Conservation (phyloP, 257 asterid species). For the Przewalskia tangutica region DNA sequence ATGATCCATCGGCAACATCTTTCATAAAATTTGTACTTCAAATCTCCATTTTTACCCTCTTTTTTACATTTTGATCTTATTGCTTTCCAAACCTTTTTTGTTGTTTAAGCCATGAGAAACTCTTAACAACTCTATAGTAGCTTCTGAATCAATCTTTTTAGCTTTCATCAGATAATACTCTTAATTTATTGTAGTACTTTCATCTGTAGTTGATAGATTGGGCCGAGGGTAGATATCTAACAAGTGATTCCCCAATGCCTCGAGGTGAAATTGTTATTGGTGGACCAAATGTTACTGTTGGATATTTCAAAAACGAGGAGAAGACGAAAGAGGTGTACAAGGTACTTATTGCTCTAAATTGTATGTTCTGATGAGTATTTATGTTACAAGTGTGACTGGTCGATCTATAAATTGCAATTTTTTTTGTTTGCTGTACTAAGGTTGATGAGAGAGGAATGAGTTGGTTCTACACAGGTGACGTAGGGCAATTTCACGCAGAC, state of each 20-base stretch:
- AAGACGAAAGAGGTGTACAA: slow-evolving; percentile 83
- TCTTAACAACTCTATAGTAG: neutral
- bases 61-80: neutral
- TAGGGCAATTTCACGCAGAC: slow-evolving; percentile 79
- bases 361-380: neutral
- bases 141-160: neutral
- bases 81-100: neutral
- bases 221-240: slow-evolving; percentile 89
- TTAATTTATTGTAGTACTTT: neutral
- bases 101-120: neutral
- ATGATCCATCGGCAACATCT: neutral
- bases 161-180: neutral
- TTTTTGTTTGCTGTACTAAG: slow-evolving; percentile 23
- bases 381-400: neutral
- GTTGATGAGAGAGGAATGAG: slow-evolving; percentile 79
- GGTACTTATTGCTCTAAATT: slow-evolving; percentile 30
- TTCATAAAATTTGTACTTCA: neutral
- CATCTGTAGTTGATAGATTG: slow-evolving; percentile 75
- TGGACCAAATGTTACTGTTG: slow-evolving; percentile 89
- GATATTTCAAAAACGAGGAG: slow-evolving; percentile 86
- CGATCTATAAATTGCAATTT: neutral
- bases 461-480: slow-evolving; percentile 93
- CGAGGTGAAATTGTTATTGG: slow-evolving; percentile 92
- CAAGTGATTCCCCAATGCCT: slow-evolving; percentile 70
- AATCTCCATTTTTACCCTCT: neutral